A percentile compares a stretch with the other conserved stretches of the same genome.
These are phyloP conservation scores for Cenchrus purpureus DNA, from an alignment of 176 grass and related monocot genomes.

Conservation along the genomic window DNA sequence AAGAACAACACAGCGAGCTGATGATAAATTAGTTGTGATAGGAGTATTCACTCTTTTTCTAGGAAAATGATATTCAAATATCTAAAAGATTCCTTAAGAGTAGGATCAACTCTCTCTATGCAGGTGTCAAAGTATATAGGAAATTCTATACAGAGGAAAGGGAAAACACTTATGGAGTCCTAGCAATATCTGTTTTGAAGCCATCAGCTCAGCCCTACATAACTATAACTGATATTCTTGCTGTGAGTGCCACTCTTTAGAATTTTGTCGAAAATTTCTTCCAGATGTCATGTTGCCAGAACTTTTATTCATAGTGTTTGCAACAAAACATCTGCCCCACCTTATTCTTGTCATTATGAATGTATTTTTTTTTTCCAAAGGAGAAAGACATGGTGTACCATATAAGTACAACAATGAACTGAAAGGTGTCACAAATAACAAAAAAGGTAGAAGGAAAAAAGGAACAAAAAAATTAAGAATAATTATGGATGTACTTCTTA, in stretches of 20 bases:
- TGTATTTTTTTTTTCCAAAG: not conserved
- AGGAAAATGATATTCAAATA: not conserved
- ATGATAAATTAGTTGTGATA: conserved; percentile 15
- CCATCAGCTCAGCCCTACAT: conserved; percentile 63
- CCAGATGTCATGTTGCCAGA: not conserved
- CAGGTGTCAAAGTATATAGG: conserved; percentile 81
- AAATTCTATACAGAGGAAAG: conserved; percentile 85
- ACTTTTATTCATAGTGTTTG: conserved; percentile 11
- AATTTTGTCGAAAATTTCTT: conserved; percentile 23
- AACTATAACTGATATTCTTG: conserved; percentile 64
- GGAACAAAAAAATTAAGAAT: not conserved
- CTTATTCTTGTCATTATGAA: not conserved
- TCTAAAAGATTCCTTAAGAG: not conserved
- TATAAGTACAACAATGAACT: not conserved
- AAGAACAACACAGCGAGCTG: not conserved
- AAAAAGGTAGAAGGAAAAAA: not conserved
- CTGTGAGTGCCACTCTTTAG: conserved; percentile 51
- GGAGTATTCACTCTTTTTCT: not conserved
- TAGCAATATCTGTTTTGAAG: conserved; percentile 84
- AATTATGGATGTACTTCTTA: not conserved
- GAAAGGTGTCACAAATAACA: not conserved
- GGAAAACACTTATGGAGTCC: conserved; percentile 66
- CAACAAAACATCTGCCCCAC: not conserved
- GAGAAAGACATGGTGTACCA: not conserved
- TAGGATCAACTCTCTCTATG: conserved; percentile 38